Conservation (phyloP, 2,329 filamentous ascomycete genomes). For the Sclerotinia spermophila region DNA sequence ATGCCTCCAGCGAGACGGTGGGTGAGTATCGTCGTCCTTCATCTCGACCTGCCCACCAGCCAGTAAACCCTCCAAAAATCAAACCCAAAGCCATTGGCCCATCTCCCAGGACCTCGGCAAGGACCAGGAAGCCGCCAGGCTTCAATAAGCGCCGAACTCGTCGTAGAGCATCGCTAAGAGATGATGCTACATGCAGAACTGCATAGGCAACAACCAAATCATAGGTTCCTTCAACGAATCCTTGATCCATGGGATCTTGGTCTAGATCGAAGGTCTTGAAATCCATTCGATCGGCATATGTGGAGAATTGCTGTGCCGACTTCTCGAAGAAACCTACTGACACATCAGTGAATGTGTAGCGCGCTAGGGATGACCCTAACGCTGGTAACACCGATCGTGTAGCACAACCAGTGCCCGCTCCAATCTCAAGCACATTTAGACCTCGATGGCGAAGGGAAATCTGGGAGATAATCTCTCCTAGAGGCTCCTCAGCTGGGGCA, state of each 20-base stretch:
- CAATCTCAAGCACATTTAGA: not conserved
- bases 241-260: not conserved
- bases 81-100: not conserved
- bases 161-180: not conserved
- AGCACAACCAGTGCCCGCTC: not conserved
- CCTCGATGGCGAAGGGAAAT: not conserved
- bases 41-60: constrained; percentile 24
- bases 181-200: not conserved
- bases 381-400: not conserved
- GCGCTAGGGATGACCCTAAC: not conserved
- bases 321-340: not conserved
- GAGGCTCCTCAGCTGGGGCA: not conserved
- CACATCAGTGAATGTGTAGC: not conserved
- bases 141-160: not conserved
- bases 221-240: not conserved
- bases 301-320: not conserved
- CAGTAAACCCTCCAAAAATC: not conserved
- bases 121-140: not conserved
- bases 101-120: not conserved
- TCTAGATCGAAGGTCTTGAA: not conserved
- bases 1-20: constrained; percentile 16
- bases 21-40: constrained; percentile 15
- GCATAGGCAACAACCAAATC: not conserved
- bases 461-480: not conserved
- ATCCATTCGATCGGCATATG: not conserved